Conservation (phyloP, 495 filamentous ascomycete genomes). For the Jackrogersella minutella region DNA sequence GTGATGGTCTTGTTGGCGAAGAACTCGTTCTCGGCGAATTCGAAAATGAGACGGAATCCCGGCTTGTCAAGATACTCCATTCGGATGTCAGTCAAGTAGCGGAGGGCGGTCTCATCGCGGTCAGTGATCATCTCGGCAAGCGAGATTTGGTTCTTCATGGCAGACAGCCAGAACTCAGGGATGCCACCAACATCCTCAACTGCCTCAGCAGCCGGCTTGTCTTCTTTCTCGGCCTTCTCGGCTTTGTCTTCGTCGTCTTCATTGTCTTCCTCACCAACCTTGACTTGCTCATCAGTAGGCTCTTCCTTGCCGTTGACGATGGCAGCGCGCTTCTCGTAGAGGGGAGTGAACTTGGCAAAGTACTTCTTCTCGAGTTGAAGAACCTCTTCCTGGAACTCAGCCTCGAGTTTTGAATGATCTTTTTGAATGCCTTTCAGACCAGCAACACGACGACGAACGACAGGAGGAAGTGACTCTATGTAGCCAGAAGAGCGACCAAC, state of each 20-base stretch:
- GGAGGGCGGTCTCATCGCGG: constrained; percentile 90
- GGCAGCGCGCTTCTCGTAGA: constrained; percentile 92
- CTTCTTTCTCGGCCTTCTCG: constrained; percentile 63
- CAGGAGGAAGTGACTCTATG: constrained; percentile 89
- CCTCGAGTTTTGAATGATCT: constrained; percentile 97
- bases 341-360: constrained; percentile 96
- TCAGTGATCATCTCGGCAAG: constrained; percentile 98
- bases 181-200: constrained; percentile 71
- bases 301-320: constrained; percentile 91
- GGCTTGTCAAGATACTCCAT: constrained; percentile 99
- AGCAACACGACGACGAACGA: constrained; percentile 90
- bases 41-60: constrained; percentile 97
- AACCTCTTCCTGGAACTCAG: constrained; percentile 97
- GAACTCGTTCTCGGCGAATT: constrained; percentile 92
- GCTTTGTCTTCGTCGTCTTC: constrained; percentile 68
- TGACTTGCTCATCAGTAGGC: constrained; percentile 84
- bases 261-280: constrained; percentile 83
- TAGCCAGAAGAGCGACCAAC: constrained; percentile 97
- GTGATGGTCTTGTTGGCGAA: constrained; percentile 97
- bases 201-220: constrained; percentile 59
- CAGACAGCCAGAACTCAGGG: constrained; percentile 98
- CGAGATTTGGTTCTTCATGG: constrained; percentile 99
- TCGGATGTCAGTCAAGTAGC: constrained; percentile 89
- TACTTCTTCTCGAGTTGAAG: constrained; percentile 98
- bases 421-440: constrained; percentile 98